Conservation (phyloP, 108 stramenopile genomes). For the Discostella pseudostelligera region DNA sequence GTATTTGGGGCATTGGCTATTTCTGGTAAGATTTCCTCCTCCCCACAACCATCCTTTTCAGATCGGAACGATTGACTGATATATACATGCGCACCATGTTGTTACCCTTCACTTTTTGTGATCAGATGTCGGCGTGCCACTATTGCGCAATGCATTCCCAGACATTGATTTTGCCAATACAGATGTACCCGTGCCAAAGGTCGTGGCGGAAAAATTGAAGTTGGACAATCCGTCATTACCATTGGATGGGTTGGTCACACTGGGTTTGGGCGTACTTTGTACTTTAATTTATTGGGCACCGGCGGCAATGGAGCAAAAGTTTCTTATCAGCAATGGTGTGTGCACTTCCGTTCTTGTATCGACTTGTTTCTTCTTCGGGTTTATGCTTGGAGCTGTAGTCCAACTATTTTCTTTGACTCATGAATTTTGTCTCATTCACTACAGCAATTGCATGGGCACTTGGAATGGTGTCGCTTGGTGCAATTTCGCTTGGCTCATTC, state of each 20-base stretch:
- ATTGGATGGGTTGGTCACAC: constrained; percentile 40
- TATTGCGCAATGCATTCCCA: constrained; percentile 30
- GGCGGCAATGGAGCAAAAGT: constrained; percentile 33
- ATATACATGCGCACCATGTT: background rate
- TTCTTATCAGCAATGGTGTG: constrained; percentile 24
- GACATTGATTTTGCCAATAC: constrained; percentile 21
- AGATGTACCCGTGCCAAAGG: constrained; percentile 24
- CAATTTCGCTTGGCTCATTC: constrained; percentile 49
- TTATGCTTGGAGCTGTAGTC: background rate
- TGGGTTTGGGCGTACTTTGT: constrained; percentile 37
- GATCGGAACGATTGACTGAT: background rate
- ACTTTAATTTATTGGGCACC: constrained; percentile 40
- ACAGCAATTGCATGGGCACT: constrained; percentile 44
- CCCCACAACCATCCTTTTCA: background rate
- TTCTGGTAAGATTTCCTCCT: constrained; percentile 6
- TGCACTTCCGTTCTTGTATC: background rate
- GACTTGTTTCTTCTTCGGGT: background rate
- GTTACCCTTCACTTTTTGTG: too few species aligned
- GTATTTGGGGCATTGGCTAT: constrained; percentile 43
- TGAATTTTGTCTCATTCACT: background rate
- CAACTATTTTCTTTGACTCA: background rate
- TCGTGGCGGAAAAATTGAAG: constrained; percentile 28
- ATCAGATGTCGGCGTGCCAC: constrained; percentile 36
- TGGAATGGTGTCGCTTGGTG: constrained; percentile 38
- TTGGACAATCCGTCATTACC: constrained; percentile 17